Conservation (phyloP, 352 stramenopile species). For the Phytophthora sp. region DNA sequence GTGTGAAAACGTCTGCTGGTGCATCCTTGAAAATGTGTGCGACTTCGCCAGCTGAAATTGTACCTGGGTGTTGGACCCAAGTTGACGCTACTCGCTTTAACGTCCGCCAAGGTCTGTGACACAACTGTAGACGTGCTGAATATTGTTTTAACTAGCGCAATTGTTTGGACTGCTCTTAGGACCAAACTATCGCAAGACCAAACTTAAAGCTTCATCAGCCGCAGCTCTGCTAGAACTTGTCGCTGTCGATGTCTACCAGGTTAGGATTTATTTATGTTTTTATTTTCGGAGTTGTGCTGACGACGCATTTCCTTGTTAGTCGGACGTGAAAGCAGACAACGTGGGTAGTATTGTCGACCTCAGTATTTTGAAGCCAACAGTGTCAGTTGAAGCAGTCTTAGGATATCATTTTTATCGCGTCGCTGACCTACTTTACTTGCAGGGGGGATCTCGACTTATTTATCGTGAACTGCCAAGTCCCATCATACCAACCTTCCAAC, state of each 20-base stretch:
- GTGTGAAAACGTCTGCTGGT: conserved; percentile 52
- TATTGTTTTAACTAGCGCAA: no score
- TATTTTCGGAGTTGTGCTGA: background rate
- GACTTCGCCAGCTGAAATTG: conserved; percentile 35
- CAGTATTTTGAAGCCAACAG: conserved; percentile 38
- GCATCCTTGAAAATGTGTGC: conserved; percentile 62
- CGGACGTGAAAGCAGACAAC: conserved; percentile 74
- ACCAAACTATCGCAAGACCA: conserved; percentile 81
- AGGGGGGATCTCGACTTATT: conserved; percentile 64
- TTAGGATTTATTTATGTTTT: conserved; percentile 14
- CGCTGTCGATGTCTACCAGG: conserved; percentile 76
- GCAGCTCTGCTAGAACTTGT: conserved; percentile 64
- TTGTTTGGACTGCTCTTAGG: conserved; percentile 30
- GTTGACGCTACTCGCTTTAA: conserved; percentile 76
- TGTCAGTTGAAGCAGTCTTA: conserved; percentile 18
- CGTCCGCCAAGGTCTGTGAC: conserved; percentile 78
- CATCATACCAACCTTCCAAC: conserved; percentile 85
- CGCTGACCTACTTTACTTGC: conserved; percentile 1
- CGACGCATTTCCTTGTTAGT: conserved; percentile 43
- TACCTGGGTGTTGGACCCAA: conserved; percentile 64
- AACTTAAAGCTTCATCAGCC: conserved; percentile 67
- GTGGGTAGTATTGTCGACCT: conserved; percentile 74
- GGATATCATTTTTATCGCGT: background rate
- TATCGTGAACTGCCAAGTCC: conserved; percentile 86
- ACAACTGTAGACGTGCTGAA: no score